Percentiles rank a stretch among this genome's conserved stretches.
Evolutionary conservation across 176 grass and related monocot genomes (phyloP).

Genomic region (Elaeis guineensis): DNA sequence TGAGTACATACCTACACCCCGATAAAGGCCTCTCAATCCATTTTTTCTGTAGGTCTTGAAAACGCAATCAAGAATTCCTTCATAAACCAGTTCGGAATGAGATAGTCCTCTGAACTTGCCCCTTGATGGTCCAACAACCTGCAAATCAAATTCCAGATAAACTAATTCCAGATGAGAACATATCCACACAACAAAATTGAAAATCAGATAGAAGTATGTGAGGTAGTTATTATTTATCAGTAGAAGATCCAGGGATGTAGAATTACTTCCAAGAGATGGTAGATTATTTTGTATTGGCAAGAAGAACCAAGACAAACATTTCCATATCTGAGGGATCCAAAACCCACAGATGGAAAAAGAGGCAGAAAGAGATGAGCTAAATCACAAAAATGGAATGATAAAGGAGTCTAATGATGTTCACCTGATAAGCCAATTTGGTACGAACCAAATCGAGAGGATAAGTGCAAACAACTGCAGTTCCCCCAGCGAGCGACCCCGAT

Average conservation of each 20-base stretch:
- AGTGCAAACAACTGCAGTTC: constrained; percentile 88
- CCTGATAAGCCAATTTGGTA: constrained; percentile 94
- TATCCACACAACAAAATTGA: no score
- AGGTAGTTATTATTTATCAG: no score
- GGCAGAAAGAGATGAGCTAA: constrained; percentile 5
- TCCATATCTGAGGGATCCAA: background rate
- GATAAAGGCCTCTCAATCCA: constrained; percentile 81
- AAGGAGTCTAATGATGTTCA: constrained; percentile 10
- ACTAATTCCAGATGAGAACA: no score
- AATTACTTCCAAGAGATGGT: no score
- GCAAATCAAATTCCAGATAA: background rate
- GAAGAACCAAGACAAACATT: no score
- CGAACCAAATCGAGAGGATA: constrained; percentile 93
- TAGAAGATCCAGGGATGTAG: no score
- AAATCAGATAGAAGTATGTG: no score
- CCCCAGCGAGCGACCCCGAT: constrained; percentile 77
- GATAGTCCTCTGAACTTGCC: constrained; percentile 37
- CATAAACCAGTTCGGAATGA: constrained; percentile 55
- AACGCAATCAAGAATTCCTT: constrained; percentile 80
- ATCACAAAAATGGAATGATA: background rate
- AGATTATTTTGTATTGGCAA: no score
- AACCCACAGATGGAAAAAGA: background rate
- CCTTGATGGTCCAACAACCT: constrained; percentile 58
- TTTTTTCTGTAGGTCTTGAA: constrained; percentile 70
- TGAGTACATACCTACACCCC: constrained; percentile 61